phyloP scores from a whole-genome alignment of 1,284 basidiomycete genomes.

The Rhodotorula mucilaginosa region DNA sequence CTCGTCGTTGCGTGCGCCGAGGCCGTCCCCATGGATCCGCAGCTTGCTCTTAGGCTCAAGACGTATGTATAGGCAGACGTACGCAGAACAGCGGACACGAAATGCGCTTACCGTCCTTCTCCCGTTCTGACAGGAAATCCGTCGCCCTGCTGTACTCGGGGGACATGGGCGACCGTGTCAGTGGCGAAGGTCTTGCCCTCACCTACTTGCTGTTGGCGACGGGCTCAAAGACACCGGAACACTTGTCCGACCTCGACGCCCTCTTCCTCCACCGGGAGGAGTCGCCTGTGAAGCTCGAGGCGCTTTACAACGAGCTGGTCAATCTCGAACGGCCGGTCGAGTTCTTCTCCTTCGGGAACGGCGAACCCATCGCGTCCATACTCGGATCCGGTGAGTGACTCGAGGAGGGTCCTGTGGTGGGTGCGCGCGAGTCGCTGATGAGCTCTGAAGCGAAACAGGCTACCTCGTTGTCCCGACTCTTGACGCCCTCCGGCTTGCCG shows the following conservation, averaged over 20 bases:
- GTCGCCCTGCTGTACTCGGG: slow-evolving; percentile 22
- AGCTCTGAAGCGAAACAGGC: slow-evolving; percentile 2
- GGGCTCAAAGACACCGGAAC: slow-evolving; percentile 10
- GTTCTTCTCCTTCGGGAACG: slow-evolving; percentile 24
- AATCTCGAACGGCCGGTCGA: slow-evolving; percentile 14
- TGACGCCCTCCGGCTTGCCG: slow-evolving; percentile 6
- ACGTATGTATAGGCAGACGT: not conserved
- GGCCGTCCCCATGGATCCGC: slow-evolving; percentile 13
- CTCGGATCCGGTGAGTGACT: slow-evolving; percentile 8
- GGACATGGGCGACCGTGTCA: not conserved
- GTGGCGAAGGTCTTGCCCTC: slow-evolving; percentile 22
- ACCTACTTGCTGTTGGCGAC: slow-evolving; percentile 18
- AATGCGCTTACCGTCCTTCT: not conserved
- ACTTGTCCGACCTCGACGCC: slow-evolving; percentile 14
- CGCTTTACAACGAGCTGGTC: slow-evolving; percentile 23
- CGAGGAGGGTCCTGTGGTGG: no score
- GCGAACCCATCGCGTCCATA: slow-evolving; percentile 1
- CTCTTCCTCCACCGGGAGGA: slow-evolving; percentile 29
- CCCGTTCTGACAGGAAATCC: slow-evolving; percentile 4
- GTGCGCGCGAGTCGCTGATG: no score
- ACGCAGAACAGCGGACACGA: no score
- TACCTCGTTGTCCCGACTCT: slow-evolving; percentile 13
- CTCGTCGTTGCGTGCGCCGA: slow-evolving; percentile 14
- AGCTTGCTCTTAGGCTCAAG: slow-evolving; percentile 12
- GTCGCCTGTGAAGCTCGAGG: slow-evolving; percentile 11